Base-by-base conservation (phyloP, 2,329 filamentous ascomycete species). In the Aspergillus novoparasiticus region DNA sequence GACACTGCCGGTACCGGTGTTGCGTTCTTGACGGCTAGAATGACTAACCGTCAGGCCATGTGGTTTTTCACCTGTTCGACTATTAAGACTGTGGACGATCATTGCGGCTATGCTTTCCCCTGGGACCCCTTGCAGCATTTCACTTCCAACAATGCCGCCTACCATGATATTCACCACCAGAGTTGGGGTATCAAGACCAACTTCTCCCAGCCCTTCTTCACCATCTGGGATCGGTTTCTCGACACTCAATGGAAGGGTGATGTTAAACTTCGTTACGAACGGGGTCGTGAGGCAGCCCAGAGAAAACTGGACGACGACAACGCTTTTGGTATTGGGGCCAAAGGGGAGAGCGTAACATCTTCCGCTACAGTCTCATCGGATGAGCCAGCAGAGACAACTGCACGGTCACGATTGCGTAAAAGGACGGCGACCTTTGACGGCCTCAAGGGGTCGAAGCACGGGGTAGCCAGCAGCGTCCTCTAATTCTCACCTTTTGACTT, bases 151-250 rank as follows among this genome's bases (percentile, higher is more conserved):
- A 97, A 98, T 71, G 94, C 95, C 30, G 90, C 89, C 41, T 99
- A 98, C 79, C 95, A 99, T 75, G 95, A 99, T 75, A 94, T 99
- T 63, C 95, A 99, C 80, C 95, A 99, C 81, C 95, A 99, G 80
- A 96, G 92, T 79, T 98, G 94, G 94, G 95, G 95, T 62, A 97
- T 99, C 85, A 99, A 98, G 73, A 83, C 80, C 57, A 81, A 82
- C 66, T 83, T 81, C 61, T 81, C 79, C 10, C 80, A 83, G 60
- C 79, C 80, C n/a, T 82, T 81, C 69, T 97, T 98, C 81, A 97
- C 91, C 55, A 93, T 97, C 80, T 98, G 95, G 93, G 95, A 99
- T 76, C 84, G 86, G 54, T 74, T 93, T 32, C 83, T 97, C 26
- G 89, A 89, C 58, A 99, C 95, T 28, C 90, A 88, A 78, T 97